Base-by-base conservation (phyloP, 1,139 yeast genomes). In the Saccharomyces hybrid region DNA sequence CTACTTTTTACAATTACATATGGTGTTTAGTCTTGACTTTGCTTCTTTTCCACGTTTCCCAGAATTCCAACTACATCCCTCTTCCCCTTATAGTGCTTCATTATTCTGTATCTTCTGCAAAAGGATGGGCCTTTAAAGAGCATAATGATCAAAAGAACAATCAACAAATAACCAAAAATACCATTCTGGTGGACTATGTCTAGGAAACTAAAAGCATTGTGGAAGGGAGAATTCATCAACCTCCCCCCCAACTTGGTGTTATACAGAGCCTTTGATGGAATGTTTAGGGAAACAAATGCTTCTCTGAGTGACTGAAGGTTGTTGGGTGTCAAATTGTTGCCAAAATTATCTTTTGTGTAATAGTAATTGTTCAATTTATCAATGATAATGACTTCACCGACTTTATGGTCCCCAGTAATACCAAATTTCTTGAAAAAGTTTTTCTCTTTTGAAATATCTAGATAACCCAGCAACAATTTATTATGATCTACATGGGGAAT, bases 311-410 rank as follows among this genome's bases (percentile, higher is more conserved):
- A 31, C 30, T 53, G 54, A 13, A 61, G 57, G 1, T 59, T 52
- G 11, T 48, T 51, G 13, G 59, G 51, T 7, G 57, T 62, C 55
- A 76, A 61, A 26, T 55, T 53, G 3, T 61, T 54, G 0, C 78
- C 79, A 23, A 56, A 55, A 4, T 63, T 53, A 56, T 71, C 74
- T 16, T 57, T 60, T 50, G 74, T 75, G 69, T 75, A 75, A 48
- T 63, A 61, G 28, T 62, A 59, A 1, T 58, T 66, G 34, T 68
- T 70, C 57, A 68, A 60, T 46, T 60, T 66, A 52, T 77, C 74
- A 9, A 78, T 61, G 1, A 79, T 57, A 0, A 78, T 52, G 0
- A 73, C 70, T 60, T 78, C 79, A 5, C 90, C 91, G 3, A 71
- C 68, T 13, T 69, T 58, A 54, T 73, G 77, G 0, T 68, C 55